Percentiles rank a stretch among this genome's conserved stretches.
Conservation (phyloP, 352 stramenopile species). For the Globisporangium recalcitrans region DNA sequence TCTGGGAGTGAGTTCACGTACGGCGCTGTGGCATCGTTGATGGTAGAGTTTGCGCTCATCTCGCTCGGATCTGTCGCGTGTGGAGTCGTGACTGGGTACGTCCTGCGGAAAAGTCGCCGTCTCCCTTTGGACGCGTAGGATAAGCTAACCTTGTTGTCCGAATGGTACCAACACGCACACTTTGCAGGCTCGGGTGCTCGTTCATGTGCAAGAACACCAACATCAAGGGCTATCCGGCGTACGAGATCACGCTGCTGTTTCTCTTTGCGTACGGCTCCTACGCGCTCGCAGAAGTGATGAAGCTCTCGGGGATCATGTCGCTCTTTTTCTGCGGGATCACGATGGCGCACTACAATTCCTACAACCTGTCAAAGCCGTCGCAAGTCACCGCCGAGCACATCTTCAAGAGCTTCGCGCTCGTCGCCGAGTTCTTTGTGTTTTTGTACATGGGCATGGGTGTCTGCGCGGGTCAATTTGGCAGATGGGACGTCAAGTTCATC, state of each 20-base stretch:
- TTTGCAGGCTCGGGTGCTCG: conserved; percentile 63
- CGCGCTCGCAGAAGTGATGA: conserved; percentile 57
- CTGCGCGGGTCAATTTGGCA: conserved; percentile 55
- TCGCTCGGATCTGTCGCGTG: conserved; percentile 75
- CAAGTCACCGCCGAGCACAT: conserved; percentile 69
- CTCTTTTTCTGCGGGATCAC: conserved; percentile 89
- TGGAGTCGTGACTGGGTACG: conserved; percentile 66
- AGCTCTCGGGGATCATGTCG: conserved; percentile 88
- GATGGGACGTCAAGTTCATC: conserved; percentile 85
- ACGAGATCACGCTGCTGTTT: conserved; percentile 73
- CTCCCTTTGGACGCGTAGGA: background rate
- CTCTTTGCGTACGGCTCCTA: conserved; percentile 70
- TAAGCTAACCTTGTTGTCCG: background rate
- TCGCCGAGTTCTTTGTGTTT: conserved; percentile 75
- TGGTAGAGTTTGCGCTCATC: conserved; percentile 76
- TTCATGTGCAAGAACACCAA: conserved; percentile 72
- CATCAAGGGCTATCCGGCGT: conserved; percentile 75
- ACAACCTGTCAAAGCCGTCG: conserved; percentile 66
- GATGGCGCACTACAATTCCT: conserved; percentile 81
- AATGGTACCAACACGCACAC: background rate
- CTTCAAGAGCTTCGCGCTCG: conserved; percentile 68
- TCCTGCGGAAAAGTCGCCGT: background rate
- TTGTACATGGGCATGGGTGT: conserved; percentile 78
- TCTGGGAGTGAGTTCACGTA: conserved; percentile 71
- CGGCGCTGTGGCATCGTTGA: conserved; percentile 44